These are phyloP conservation scores for Protea cynaroides DNA, from an alignment of 164 flowering plant species.

Conservation along the genomic window DNA sequence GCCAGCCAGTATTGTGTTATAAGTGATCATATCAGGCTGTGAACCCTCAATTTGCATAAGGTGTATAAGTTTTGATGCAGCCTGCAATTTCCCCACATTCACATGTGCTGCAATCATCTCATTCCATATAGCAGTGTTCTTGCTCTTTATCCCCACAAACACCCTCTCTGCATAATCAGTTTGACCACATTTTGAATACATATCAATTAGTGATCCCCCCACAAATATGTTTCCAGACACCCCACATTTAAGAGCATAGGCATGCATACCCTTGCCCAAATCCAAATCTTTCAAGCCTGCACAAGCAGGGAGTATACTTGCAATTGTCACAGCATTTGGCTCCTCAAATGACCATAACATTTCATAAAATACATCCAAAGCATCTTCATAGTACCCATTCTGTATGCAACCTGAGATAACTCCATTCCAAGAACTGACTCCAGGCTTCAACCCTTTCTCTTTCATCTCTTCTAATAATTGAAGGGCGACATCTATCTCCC, in stretches of 20 bases:
- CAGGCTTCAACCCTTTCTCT: conserved; percentile 34
- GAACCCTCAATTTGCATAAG: conserved; percentile 27
- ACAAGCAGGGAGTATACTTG: conserved; percentile 38
- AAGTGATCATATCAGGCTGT: conserved; percentile 40
- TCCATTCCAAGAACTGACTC: conserved; percentile 46
- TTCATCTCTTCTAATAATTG: conserved; percentile 31
- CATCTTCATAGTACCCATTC: conserved; percentile 33
- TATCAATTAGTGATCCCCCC: conserved; percentile 37
- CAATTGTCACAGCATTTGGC: conserved; percentile 39
- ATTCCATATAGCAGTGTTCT: conserved; percentile 39
- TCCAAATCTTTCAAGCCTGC: conserved; percentile 27
- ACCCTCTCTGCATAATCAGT: conserved; percentile 28
- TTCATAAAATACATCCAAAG: conserved; percentile 26
- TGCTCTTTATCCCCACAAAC: conserved; percentile 23
- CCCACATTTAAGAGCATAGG: conserved; percentile 27
- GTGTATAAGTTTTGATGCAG: conserved; percentile 23
- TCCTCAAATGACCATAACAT: conserved; percentile 24
- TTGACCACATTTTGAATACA: conserved; percentile 42
- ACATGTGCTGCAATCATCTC: conserved; percentile 40
- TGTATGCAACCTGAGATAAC: conserved; percentile 40
- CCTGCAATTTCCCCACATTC: conserved; percentile 29
- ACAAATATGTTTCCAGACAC: conserved; percentile 23
- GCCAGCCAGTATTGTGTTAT: conserved; percentile 38
- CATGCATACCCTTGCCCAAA: conserved; percentile 35
- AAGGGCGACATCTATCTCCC: conserved; percentile 33